Conservation (phyloP, 441 rosid genomes). For the Arabidopsis hybrid region DNA sequence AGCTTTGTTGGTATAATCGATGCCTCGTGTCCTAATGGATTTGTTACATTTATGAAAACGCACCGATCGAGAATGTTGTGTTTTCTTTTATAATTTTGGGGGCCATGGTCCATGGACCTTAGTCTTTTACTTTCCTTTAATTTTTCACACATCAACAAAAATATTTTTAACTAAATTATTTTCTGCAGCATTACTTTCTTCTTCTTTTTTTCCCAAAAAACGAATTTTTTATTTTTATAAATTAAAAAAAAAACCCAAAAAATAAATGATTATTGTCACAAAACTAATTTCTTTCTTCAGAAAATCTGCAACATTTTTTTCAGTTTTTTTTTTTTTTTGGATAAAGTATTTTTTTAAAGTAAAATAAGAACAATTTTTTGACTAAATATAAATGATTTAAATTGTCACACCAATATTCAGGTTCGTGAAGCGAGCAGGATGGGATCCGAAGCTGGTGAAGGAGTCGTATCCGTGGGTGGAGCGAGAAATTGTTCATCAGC, state of each 20-base stretch:
- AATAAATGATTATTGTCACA: too few relatives aligned
- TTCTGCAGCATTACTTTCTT: background rate
- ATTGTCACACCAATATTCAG: slow-evolving; percentile 47
- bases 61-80: slow-evolving; percentile 43
- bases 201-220: background rate
- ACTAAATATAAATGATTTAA: too few relatives aligned
- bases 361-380: too few relatives aligned
- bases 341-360: too few relatives aligned
- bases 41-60: slow-evolving; percentile 29
- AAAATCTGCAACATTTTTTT: too few relatives aligned
- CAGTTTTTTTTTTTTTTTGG: too few relatives aligned
- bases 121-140: background rate
- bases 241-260: too few relatives aligned
- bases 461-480: slow-evolving; percentile 95
- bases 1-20: background rate
- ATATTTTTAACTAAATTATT: background rate
- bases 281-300: too few relatives aligned
- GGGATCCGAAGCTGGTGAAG: slow-evolving; percentile 89
- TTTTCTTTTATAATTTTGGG: slow-evolving; percentile 8
- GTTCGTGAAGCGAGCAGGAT: slow-evolving; percentile 76
- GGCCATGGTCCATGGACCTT: background rate
- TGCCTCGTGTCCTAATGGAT: slow-evolving; percentile 15
- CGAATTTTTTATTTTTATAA: background rate
- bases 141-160: slow-evolving; percentile 1
- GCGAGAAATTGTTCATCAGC: slow-evolving; percentile 72